phyloP scores from a whole-genome alignment of 1,284 basidiomycete genomes.

The Wallemia mellicola region DNA sequence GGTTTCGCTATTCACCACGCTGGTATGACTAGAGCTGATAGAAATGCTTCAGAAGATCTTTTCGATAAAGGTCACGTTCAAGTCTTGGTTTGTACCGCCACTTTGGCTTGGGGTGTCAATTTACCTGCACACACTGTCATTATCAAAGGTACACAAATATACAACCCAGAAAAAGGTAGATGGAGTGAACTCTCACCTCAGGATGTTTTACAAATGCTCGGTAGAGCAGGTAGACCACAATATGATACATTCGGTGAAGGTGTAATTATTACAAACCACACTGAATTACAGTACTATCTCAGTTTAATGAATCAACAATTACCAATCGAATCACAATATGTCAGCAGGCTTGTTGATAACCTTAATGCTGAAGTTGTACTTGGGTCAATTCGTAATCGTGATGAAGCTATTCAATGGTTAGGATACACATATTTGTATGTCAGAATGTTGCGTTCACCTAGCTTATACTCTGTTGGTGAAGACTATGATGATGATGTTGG shows the following conservation, averaged over 20 bases:
- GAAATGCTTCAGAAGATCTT: constrained; percentile 73
- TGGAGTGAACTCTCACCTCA: constrained; percentile 92
- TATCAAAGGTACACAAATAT: constrained; percentile 98
- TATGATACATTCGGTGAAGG: constrained; percentile 95
- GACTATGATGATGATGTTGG: constrained; percentile 66
- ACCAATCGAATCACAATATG: constrained; percentile 89
- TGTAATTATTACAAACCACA: constrained; percentile 94
- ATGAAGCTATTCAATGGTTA: constrained; percentile 93
- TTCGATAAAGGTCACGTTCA: constrained; percentile 80
- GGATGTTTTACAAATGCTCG: constrained; percentile 96
- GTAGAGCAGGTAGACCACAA: constrained; percentile 86
- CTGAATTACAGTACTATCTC: constrained; percentile 86
- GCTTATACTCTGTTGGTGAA: constrained; percentile 58
- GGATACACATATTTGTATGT: constrained; percentile 81
- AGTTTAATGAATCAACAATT: constrained; percentile 79
- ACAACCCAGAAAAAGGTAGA: constrained; percentile 92
- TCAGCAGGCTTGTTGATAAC: constrained; percentile 74
- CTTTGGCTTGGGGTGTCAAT: constrained; percentile 98
- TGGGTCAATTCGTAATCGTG: constrained; percentile 75
- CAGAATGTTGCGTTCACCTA: constrained; percentile 77
- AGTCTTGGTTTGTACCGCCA: constrained; percentile 88
- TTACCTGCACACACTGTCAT: constrained; percentile 92
- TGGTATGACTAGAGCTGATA: constrained; percentile 88
- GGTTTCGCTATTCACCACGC: constrained; percentile 97
- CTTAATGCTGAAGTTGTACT: constrained; percentile 93